A percentile compares a stretch with the other conserved stretches of the same genome.
Conservation (phyloP, 495 filamentous ascomycete species). For the Penicillium soppii region DNA sequence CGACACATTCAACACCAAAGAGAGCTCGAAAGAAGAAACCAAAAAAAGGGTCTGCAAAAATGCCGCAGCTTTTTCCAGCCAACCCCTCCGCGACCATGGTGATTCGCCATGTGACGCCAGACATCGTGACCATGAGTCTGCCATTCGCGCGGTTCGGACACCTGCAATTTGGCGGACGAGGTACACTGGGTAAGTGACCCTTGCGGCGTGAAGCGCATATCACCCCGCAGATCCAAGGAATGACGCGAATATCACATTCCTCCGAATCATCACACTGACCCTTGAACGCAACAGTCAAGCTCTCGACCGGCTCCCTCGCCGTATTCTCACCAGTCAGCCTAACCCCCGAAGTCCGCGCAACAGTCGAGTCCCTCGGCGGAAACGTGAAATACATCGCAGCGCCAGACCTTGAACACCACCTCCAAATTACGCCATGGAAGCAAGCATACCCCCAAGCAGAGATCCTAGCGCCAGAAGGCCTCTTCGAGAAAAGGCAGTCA, state of each 20-base stretch:
- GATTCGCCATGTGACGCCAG: slow-evolving; percentile 76
- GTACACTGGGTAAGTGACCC: slow-evolving; percentile 68
- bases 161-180: slow-evolving; percentile 81
- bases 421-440: slow-evolving; percentile 83
- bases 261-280: slow-evolving; percentile 5
- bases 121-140: slow-evolving; percentile 76
- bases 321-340: slow-evolving; percentile 90
- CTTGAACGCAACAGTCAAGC: slow-evolving; percentile 58
- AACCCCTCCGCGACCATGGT: slow-evolving; percentile 82
- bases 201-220: slow-evolving; percentile 2
- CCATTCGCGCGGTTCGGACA: slow-evolving; percentile 82
- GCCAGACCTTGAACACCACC: slow-evolving; percentile 88
- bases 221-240: not conserved
- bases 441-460: slow-evolving; percentile 72
- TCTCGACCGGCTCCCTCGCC: slow-evolving; percentile 73
- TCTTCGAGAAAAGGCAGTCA: slow-evolving; percentile 78
- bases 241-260: not conserved
- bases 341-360: slow-evolving; percentile 71
- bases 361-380: slow-evolving; percentile 63
- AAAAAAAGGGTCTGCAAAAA: slow-evolving; percentile 4
- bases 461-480: slow-evolving; percentile 80
- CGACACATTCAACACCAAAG: slow-evolving; percentile 17
- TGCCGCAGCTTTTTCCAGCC: slow-evolving; percentile 50
- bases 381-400: slow-evolving; percentile 82
- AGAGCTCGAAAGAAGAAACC: not conserved